A percentile compares a stretch with the other conserved stretches of the same genome.
These are phyloP conservation scores for Claviceps pazoutovae DNA, from an alignment of 2,329 filamentous ascomycete species.

Conservation along the genomic window DNA sequence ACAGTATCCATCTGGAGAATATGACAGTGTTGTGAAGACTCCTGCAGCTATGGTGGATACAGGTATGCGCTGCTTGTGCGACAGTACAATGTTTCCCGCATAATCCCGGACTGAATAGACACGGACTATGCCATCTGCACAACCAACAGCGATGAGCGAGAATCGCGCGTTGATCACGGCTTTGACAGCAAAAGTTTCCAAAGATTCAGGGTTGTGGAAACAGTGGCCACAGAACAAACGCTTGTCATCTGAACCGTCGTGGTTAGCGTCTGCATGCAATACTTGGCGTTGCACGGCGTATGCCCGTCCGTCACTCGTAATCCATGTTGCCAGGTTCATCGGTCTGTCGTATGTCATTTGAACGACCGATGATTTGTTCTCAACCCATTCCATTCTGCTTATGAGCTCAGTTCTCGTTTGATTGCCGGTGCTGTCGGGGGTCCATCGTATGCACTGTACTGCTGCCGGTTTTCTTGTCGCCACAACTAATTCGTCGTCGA, in stretches of 20 bases:
- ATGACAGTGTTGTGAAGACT: slow-evolving; percentile 57
- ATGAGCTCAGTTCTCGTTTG: slow-evolving; percentile 87
- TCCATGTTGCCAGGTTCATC: slow-evolving; percentile 92
- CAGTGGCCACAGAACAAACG: slow-evolving; percentile 80
- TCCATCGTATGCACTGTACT: slow-evolving; percentile 95
- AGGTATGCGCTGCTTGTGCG: slow-evolving; percentile 61
- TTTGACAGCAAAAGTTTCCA: slow-evolving; percentile 49
- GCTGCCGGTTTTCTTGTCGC: slow-evolving; percentile 83
- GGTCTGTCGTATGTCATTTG: slow-evolving; percentile 91
- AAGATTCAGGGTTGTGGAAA: slow-evolving; percentile 60
- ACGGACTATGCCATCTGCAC: slow-evolving; percentile 61
- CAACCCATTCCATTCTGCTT: slow-evolving; percentile 73
- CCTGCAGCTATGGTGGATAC: slow-evolving; percentile 57
- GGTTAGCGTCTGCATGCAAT: slow-evolving; percentile 21
- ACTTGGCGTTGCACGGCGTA: slow-evolving; percentile 75
- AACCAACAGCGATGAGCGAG: slow-evolving; percentile 81
- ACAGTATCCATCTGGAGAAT: slow-evolving; percentile 93
- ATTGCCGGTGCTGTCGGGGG: slow-evolving; percentile 62
- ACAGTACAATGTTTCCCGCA: slow-evolving; percentile 77
- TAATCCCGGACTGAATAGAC: slow-evolving; percentile 95
- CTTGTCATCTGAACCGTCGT: slow-evolving; percentile 36
- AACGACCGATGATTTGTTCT: slow-evolving; percentile 58
- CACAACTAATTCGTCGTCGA: slow-evolving; percentile 87
- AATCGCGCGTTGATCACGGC: slow-evolving; percentile 89
- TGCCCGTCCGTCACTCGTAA: slow-evolving; percentile 72